Percentiles rank a stretch among this genome's conserved stretches.
These are phyloP conservation scores for Laburnicola sp. DNA, from an alignment of 2,329 filamentous ascomycete genomes.

Conservation along the genomic window DNA sequence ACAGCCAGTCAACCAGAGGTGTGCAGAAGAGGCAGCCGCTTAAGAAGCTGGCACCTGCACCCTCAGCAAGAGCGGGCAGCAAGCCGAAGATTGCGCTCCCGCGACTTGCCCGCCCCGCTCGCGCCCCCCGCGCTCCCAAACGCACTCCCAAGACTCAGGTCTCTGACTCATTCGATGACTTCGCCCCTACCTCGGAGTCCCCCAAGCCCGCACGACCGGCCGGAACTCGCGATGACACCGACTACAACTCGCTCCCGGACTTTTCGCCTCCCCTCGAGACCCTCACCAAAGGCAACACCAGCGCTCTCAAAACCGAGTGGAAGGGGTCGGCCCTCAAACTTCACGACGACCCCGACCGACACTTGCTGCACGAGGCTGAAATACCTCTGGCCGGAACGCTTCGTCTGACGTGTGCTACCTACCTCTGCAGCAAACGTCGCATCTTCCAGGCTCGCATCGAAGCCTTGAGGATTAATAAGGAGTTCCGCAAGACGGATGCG, in stretches of 20 bases:
- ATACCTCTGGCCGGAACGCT: conserved; percentile 74
- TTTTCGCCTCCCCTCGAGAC: conserved; percentile 70
- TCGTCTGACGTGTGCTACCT: conserved; percentile 82
- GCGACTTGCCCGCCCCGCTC: conserved; percentile 38
- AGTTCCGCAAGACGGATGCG: conserved; percentile 92
- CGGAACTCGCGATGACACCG: conserved; percentile 77
- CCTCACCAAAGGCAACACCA: conserved; percentile 64
- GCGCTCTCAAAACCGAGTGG: conserved; percentile 82
- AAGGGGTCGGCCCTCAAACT: conserved; percentile 80
- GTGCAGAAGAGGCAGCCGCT: conserved; percentile 41
- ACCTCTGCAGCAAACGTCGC: conserved; percentile 88
- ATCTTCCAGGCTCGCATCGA: conserved; percentile 80
- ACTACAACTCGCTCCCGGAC: conserved; percentile 72
- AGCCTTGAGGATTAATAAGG: conserved; percentile 68
- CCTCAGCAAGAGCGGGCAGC: conserved; percentile 33
- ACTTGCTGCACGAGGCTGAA: conserved; percentile 78
- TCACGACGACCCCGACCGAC: conserved; percentile 62
- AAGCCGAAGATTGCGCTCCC: conserved; percentile 40
- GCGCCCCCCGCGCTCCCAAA: conserved; percentile 40
- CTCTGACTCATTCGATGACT: conserved; percentile 43
- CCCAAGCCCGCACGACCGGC: conserved; percentile 47
- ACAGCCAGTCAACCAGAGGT: conserved; percentile 48
- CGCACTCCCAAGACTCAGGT: conserved; percentile 37
- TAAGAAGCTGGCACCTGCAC: conserved; percentile 45
- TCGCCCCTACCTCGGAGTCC: conserved; percentile 31